phyloP scores from a whole-genome alignment of 2,329 filamentous ascomycete species.

The Malbranchea zuffiana region DNA sequence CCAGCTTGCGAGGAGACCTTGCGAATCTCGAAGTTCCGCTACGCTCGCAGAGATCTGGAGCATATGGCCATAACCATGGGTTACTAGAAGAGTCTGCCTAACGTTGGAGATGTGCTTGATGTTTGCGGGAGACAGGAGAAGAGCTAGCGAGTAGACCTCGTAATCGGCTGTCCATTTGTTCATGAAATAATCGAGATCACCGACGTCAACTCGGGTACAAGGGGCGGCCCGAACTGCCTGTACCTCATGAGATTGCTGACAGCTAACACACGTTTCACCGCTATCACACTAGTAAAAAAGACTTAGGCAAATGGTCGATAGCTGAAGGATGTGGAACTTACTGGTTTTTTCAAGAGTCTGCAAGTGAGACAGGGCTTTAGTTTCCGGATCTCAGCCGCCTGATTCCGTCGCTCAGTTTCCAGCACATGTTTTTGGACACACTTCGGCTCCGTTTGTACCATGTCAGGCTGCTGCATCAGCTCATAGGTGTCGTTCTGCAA shows the following conservation, averaged over 20 bases:
- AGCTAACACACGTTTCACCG: constrained; percentile 88
- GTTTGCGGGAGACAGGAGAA: constrained; percentile 82
- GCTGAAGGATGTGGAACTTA: constrained; percentile 18
- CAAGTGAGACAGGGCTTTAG: constrained; percentile 85
- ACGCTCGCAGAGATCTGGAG: constrained; percentile 87
- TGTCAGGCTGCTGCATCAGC: too few relatives aligned
- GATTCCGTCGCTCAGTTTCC: constrained; percentile 84
- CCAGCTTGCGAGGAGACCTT: constrained; percentile 90
- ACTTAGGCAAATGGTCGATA: constrained; percentile 8
- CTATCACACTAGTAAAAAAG: constrained; percentile 61
- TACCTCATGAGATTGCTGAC: constrained; percentile 87
- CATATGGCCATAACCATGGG: constrained; percentile 88
- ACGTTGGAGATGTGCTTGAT: constrained; percentile 71
- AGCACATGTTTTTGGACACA: constrained; percentile 84
- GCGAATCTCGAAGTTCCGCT: constrained; percentile 80
- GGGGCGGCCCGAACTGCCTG: constrained; percentile 97
- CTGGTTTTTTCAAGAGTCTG: constrained; percentile 97
- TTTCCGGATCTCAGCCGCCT: constrained; percentile 93
- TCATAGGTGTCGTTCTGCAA: too few relatives aligned
- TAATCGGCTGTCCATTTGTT: constrained; percentile 98
- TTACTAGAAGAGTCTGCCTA: constrained; percentile 68
- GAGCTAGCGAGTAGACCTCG: constrained; percentile 74
- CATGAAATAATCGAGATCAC: constrained; percentile 97
- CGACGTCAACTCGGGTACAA: constrained; percentile 95
- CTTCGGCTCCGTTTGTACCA: too few relatives aligned